Conservation (phyloP, 139 green algal species). For the Picochlorum sp. region DNA sequence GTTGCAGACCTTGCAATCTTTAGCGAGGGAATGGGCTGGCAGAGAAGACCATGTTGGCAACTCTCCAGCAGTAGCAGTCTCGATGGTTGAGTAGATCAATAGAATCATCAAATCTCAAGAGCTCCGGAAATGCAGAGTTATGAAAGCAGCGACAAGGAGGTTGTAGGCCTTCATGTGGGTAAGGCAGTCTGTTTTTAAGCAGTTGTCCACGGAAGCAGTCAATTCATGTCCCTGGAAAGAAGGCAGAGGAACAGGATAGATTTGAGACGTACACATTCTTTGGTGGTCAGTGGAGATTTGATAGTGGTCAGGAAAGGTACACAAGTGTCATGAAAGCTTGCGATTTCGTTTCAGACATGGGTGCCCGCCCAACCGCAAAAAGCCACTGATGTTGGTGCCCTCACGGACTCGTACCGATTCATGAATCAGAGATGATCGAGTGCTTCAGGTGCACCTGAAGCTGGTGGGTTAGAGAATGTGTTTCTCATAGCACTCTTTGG, state of each 20-base stretch:
- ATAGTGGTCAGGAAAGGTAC: neutral
- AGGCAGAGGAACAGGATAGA: neutral
- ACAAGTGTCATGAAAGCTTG: neutral
- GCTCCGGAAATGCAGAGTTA: neutral
- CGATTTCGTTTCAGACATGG: too few relatives aligned
- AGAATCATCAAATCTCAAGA: neutral
- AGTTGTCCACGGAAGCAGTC: neutral
- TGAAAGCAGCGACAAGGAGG: neutral
- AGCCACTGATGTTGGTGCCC: too few relatives aligned
- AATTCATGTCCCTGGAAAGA: constrained; percentile 1
- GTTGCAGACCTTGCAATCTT: neutral
- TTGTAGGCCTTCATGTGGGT: neutral
- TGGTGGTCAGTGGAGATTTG: constrained; percentile 4
- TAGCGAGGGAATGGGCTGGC: neutral
- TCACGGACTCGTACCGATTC: too few relatives aligned
- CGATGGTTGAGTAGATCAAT: neutral
- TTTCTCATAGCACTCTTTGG: too few relatives aligned
- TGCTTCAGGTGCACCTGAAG: too few relatives aligned
- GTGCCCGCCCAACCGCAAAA: too few relatives aligned
- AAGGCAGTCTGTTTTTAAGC: neutral
- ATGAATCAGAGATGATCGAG: too few relatives aligned
- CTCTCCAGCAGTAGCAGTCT: neutral
- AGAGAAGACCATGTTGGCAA: neutral
- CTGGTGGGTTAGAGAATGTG: too few relatives aligned
- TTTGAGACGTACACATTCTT: neutral